These are phyloP conservation scores for Podaxis carcinomalis DNA, from an alignment of 768 basidiomycete species.

Conservation along the genomic window DNA sequence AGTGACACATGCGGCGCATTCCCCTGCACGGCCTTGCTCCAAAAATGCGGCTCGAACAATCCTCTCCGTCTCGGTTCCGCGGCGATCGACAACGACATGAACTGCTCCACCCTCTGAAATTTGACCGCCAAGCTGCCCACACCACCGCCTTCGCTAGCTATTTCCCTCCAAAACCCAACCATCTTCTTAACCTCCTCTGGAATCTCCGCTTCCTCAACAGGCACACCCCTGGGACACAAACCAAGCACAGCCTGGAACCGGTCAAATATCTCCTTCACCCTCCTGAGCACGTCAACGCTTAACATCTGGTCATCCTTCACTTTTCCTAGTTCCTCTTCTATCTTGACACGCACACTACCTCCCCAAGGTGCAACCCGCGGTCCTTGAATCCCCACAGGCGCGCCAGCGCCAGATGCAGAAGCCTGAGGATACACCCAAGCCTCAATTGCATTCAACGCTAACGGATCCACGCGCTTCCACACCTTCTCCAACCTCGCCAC, in stretches of 20 bases:
- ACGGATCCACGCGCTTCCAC: constrained; percentile 71
- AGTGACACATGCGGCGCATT: constrained; percentile 34
- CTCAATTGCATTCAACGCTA: constrained; percentile 54
- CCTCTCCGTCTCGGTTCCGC: constrained; percentile 73
- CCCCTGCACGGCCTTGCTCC: constrained; percentile 40
- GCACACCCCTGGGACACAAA: constrained; percentile 42
- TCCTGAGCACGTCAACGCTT: constrained; percentile 33
- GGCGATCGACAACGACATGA: constrained; percentile 72
- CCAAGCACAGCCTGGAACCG: constrained; percentile 44
- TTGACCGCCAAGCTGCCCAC: constrained; percentile 43
- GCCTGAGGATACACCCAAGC: constrained; percentile 53
- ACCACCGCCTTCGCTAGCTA: constrained; percentile 35
- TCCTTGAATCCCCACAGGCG: constrained; percentile 29
- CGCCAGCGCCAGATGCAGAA: constrained; percentile 18
- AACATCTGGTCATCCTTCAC: constrained; percentile 45
- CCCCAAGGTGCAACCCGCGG: constrained; percentile 67
- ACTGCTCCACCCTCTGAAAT: constrained; percentile 72
- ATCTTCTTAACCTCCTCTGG: constrained; percentile 45
- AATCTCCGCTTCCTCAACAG: constrained; percentile 33
- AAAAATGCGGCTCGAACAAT: constrained; percentile 74
- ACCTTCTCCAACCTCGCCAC: constrained; percentile 74
- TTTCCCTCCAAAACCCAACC: constrained; percentile 54
- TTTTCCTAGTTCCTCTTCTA: constrained; percentile 43
- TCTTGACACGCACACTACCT: constrained; percentile 45
- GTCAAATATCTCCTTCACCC: constrained; percentile 47